Evolutionary conservation across 441 rosid genomes (phyloP), one percentile per base, ranked within the genome.

Genomic region (Bocquillonia castaneifolia): DNA sequence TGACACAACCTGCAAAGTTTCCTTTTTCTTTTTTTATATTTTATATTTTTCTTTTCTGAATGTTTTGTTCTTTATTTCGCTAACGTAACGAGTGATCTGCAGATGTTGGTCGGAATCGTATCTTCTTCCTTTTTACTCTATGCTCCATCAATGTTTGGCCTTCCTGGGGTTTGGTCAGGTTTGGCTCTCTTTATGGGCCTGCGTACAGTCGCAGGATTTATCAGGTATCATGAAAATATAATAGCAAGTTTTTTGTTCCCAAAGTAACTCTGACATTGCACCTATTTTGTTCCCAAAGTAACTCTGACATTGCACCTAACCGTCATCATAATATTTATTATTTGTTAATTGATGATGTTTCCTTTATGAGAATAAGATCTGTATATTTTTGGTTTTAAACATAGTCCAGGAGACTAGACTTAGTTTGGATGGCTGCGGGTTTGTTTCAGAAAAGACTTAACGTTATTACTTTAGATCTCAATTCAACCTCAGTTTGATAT

Each of bases 91-190:
- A 36, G 31, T 74, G 67, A 68, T 73, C 34, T 63, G 29, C 71
- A 90, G 96, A 94, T 94, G 87, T 62, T 88, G 83, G 88, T 86
- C 75, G 92, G 94, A 61, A 92, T 79, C n/a, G 60, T 85, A 59
- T 89, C 90, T 64, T 88, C 90, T n/a, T 77, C 78, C 45, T 82
- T 85, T 79, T 77, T 93, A 83, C 82, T 89, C 25, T 87, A 73
- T 74, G 87, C 80, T 36, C 85, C 96, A 63, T 58, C 72, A 64
- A 64, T 72, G 56, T 44, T 80, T 68, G 98, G 98, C 61, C 85
- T 93, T 68, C 84, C 71, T 20, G 97, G 97, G 69, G 92, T 93
- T 76, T 93, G 98, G 97, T 68, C 79, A 64, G 98, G 98, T 67
- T 74, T 93, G 86, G 73, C 92, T 66, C 85, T 93, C 71, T 84